Percentiles rank a stretch among this genome's conserved stretches.
phyloP scores from a whole-genome alignment of 495 filamentous ascomycete genomes.

The Pyrenopolyporus hunteri region DNA sequence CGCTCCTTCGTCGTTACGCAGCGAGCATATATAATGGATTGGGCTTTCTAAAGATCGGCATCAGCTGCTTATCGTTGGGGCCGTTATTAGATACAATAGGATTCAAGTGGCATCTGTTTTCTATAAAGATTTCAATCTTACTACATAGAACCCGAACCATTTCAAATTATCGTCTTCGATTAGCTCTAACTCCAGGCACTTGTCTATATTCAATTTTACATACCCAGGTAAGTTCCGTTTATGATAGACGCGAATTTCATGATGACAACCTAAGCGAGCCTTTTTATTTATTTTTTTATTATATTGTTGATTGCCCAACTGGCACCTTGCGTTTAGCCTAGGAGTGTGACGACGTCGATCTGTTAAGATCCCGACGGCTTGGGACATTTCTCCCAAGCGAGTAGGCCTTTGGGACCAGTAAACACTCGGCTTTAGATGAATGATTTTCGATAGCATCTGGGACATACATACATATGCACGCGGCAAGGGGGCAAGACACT shows the following conservation, averaged over 20 bases:
- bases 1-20: too few relatives aligned
- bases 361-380: constrained; percentile 35
- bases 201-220: not conserved
- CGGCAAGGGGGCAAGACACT: constrained; percentile 21
- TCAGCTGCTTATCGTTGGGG: not conserved
- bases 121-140: not conserved
- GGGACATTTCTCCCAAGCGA: constrained; percentile 35
- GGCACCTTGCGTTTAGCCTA: not conserved
- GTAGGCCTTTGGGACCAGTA: constrained; percentile 14
- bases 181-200: not conserved
- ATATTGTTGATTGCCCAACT: not conserved
- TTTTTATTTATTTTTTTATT: not conserved
- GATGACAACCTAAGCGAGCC: not conserved
- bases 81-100: not conserved
- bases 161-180: not conserved
- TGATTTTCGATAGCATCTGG: constrained; percentile 32
- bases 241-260: not conserved
- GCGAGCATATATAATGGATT: not conserved
- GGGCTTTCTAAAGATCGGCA: not conserved
- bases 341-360: not conserved
- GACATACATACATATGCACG: constrained; percentile 20
- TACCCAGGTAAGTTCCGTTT: not conserved
- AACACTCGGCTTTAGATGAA: constrained; percentile 15
- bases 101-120: not conserved
- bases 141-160: not conserved